Evolutionary conservation across 768 basidiomycete species (phyloP).

Genomic region (Suillus tomentosus): DNA sequence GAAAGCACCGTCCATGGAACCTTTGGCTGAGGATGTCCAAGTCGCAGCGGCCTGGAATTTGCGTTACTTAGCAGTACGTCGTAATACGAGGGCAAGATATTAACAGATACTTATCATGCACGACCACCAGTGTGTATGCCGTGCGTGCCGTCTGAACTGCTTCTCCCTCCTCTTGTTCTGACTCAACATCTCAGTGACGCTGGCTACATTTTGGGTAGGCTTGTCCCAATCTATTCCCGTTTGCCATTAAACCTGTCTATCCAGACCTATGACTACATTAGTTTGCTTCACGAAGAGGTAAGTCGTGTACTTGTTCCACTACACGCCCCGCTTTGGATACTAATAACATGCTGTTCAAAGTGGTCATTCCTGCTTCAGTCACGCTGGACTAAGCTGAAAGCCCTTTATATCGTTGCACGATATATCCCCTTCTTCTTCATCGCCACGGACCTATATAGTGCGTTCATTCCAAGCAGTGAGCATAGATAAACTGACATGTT

Average conservation of each 20-base stretch:
- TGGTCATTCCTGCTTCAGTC: too few species aligned
- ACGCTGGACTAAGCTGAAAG: too few species aligned
- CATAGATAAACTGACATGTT: too few species aligned
- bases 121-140: neutral
- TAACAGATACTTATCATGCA: neutral
- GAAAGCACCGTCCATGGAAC: neutral
- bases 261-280: neutral
- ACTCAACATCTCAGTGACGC: neutral
- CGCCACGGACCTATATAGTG: too few species aligned
- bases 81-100: neutral
- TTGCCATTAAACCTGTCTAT: neutral
- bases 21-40: neutral
- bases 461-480: too few species aligned
- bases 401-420: too few species aligned
- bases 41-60: neutral
- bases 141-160: neutral
- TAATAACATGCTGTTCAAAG: too few species aligned
- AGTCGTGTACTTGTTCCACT: too few species aligned
- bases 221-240: neutral
- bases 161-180: neutral
- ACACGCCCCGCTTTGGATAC: too few species aligned
- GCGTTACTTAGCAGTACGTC: neutral
- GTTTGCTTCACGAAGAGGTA: neutral
- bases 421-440: too few species aligned
- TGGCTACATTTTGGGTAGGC: neutral